phyloP scores from a whole-genome alignment of 2,329 filamentous ascomycete species.

The Catunica adiposa region DNA sequence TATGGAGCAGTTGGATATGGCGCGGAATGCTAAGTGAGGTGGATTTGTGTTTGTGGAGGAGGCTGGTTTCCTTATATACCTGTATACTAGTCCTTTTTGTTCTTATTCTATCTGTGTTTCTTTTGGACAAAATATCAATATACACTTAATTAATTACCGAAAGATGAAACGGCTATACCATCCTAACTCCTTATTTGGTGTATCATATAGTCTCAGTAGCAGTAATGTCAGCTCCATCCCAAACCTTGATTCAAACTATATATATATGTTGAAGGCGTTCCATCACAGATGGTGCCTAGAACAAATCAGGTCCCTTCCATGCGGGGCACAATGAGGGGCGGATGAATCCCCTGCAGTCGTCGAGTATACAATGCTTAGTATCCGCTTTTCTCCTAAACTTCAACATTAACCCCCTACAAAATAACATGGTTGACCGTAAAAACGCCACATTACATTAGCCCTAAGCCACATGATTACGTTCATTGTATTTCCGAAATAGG shows the following conservation, averaged over 20 bases:
- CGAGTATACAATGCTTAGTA: not conserved
- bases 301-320: not conserved
- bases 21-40: conserved; percentile 17
- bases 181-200: no score
- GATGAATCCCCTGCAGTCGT: not conserved
- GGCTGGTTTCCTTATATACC: not conserved
- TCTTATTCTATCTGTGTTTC: not conserved
- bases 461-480: conserved; percentile 9
- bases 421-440: not conserved
- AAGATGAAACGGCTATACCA: no score
- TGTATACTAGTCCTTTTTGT: not conserved
- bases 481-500: not conserved
- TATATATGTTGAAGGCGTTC: no score
- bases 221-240: no score
- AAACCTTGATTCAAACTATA: no score
- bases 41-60: not conserved
- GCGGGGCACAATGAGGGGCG: conserved; percentile 6
- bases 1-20: conserved; percentile 45
- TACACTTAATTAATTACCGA: no score
- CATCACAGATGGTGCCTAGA: no score
- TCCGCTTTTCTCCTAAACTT: conserved; percentile 1
- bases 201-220: no score
- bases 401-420: not conserved
- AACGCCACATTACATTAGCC: conserved; percentile 8
- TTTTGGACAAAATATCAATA: no score